Percentiles rank a stretch among this genome's conserved stretches.
phyloP scores from a whole-genome alignment of 2,329 filamentous ascomycete species.

The Fusarium sambucinum region DNA sequence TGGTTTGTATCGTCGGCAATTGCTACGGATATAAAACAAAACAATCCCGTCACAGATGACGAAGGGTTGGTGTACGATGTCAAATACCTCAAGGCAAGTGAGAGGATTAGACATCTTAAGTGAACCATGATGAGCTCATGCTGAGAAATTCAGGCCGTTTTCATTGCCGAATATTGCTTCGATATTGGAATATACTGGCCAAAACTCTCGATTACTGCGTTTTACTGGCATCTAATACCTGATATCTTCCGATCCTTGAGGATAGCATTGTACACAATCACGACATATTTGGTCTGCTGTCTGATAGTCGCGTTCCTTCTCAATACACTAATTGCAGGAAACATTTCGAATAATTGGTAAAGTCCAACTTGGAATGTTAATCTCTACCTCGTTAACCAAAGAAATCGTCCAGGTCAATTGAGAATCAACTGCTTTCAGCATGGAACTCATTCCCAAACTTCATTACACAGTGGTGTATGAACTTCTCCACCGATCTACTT shows the following conservation, averaged over 20 bases:
- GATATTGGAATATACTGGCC: slow-evolving; percentile 19
- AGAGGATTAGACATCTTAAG: neutral
- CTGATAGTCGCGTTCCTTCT: neutral
- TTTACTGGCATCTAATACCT: slow-evolving; percentile 28
- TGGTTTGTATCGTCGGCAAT: slow-evolving; percentile 9
- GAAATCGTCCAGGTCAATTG: neutral
- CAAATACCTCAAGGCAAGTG: neutral
- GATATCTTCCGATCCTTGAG: neutral
- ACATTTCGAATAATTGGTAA: slow-evolving; percentile 22
- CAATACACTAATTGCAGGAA: neutral
- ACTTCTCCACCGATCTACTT: slow-evolving; percentile 17
- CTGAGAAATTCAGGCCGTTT: neutral
- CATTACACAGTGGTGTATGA: slow-evolving; percentile 17
- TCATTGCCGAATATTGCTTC: slow-evolving; percentile 14
- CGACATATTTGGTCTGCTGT: neutral
- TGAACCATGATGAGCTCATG: rapidly evolving
- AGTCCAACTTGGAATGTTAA: rapidly evolving
- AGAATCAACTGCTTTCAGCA: slow-evolving; percentile 11
- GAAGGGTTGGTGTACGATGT: neutral
- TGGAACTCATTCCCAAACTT: slow-evolving; percentile 11
- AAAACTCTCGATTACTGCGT: slow-evolving; percentile 13
- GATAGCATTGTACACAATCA: neutral
- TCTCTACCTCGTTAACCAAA: rapidly evolving
- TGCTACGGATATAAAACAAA: neutral
- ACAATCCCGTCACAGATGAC: neutral